phyloP scores from a whole-genome alignment of 805 yeast species.

The Yamadazyma laniorum region DNA sequence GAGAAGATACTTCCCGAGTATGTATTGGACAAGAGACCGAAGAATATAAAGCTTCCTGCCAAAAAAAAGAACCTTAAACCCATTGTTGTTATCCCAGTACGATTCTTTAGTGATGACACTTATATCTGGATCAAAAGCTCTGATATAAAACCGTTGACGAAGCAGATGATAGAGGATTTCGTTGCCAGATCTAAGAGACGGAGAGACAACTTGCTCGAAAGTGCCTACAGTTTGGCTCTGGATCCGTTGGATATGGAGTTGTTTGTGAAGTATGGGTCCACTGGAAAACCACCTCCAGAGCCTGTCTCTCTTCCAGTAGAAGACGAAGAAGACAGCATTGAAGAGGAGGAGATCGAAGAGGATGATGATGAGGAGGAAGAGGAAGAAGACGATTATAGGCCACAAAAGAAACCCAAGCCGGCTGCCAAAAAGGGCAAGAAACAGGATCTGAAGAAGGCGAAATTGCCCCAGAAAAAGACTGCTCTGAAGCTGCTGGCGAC shows the following conservation, averaged over 20 bases:
- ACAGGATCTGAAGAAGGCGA: background rate
- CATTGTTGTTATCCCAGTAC: slow-evolving; percentile 45
- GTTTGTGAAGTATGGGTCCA: slow-evolving; percentile 41
- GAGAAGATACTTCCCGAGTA: slow-evolving; percentile 57
- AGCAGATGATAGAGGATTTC: slow-evolving; percentile 41
- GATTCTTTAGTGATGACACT: slow-evolving; percentile 71
- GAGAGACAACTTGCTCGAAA: slow-evolving; percentile 43
- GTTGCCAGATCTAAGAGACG: slow-evolving; percentile 30
- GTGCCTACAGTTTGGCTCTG: slow-evolving; percentile 54
- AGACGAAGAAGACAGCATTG: slow-evolving; percentile 17
- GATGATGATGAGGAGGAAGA: slow-evolving; percentile 14
- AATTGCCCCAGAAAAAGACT: slow-evolving; percentile 4
- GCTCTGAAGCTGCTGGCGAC: no score
- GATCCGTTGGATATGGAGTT: slow-evolving; percentile 42
- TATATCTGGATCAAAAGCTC: slow-evolving; percentile 61
- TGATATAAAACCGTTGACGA: slow-evolving; percentile 49
- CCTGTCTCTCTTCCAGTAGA: slow-evolving; percentile 23
- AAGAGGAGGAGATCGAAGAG: slow-evolving; percentile 16
- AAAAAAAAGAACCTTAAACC: slow-evolving; percentile 15
- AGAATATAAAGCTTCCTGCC: slow-evolving; percentile 23
- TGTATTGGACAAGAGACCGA: slow-evolving; percentile 52
- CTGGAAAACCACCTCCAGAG: slow-evolving; percentile 42
- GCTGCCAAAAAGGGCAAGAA: background rate
- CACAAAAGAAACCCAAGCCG: slow-evolving; percentile 8
- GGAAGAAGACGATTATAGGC: slow-evolving; percentile 10